Evolutionary conservation across 768 basidiomycete genomes (phyloP).

Genomic region (Podaxis sp.): DNA sequence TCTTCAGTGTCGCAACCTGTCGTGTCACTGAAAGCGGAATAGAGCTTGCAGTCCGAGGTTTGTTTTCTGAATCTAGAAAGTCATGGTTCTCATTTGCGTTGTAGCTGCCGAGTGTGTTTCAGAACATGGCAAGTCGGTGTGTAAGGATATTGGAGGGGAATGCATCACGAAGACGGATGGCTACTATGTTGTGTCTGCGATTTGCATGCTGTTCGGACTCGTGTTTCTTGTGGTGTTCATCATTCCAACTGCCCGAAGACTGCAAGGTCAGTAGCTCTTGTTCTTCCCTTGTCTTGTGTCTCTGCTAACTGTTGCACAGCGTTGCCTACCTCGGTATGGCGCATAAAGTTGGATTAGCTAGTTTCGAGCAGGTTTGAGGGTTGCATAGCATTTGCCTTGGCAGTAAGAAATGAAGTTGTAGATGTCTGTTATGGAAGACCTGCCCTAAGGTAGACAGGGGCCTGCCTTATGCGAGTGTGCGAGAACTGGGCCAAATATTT

Average conservation of each 20-base stretch:
- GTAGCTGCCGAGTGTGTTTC: constrained; percentile 86
- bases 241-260: constrained; percentile 74
- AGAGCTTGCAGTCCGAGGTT: constrained; percentile 54
- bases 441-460: not conserved
- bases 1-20: constrained; percentile 83
- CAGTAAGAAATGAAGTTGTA: not conserved
- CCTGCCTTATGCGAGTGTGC: constrained; percentile 8
- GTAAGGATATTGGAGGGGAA: constrained; percentile 67
- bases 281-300: not conserved
- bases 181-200: constrained; percentile 77
- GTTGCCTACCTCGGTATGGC: constrained; percentile 68
- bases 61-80: constrained; percentile 1
- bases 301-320: constrained; percentile 32
- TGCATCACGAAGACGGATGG: constrained; percentile 89
- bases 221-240: constrained; percentile 71
- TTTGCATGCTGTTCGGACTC: constrained; percentile 81
- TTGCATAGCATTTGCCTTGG: not conserved
- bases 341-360: constrained; percentile 47
- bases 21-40: constrained; percentile 55
- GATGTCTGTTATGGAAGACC: not conserved
- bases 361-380: constrained; percentile 7
- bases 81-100: constrained; percentile 13
- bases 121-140: constrained; percentile 81
- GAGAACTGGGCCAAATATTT: constrained; percentile 27
- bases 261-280: constrained; percentile 65